phyloP scores from a whole-genome alignment of 2,329 filamentous ascomycete species.

The Pseudocercospora ulei region DNA sequence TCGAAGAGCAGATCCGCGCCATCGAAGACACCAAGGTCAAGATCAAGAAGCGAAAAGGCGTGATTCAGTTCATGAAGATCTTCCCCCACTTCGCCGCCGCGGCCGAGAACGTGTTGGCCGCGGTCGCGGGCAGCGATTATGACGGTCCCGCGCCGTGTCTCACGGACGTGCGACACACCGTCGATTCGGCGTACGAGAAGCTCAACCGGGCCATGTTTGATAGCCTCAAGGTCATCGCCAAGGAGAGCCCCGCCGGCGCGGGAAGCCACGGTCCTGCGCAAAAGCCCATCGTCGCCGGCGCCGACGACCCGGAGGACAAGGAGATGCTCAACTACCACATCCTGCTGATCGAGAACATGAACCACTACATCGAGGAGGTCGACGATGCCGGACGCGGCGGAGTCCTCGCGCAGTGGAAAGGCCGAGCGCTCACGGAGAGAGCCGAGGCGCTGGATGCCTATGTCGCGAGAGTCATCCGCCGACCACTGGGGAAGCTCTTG shows the following conservation, averaged over 20 bases:
- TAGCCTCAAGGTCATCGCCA: constrained; percentile 87
- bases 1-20: constrained; percentile 87
- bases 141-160: constrained; percentile 45
- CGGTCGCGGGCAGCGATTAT: constrained; percentile 36
- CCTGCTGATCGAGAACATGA: constrained; percentile 96
- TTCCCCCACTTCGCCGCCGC: constrained; percentile 79
- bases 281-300: constrained; percentile 34
- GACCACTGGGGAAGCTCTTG: constrained; percentile 79
- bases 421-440: constrained; percentile 67
- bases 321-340: constrained; percentile 96
- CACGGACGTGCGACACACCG: constrained; percentile 58
- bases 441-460: constrained; percentile 81
- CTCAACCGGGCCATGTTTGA: constrained; percentile 96
- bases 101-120: constrained; percentile 70
- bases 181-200: constrained; percentile 79
- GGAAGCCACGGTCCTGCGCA: constrained; percentile 43
- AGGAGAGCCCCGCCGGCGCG: constrained; percentile 49
- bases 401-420: constrained; percentile 72
- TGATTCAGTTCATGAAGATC: constrained; percentile 88
- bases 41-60: constrained; percentile 94
- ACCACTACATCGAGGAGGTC: constrained; percentile 89
- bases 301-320: constrained; percentile 75
- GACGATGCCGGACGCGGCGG: constrained; percentile 56
- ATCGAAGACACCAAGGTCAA: constrained; percentile 99
- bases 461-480: constrained; percentile 73